Conservation (phyloP, 306 rosid genomes). For the Sechiopsis laciniata region DNA sequence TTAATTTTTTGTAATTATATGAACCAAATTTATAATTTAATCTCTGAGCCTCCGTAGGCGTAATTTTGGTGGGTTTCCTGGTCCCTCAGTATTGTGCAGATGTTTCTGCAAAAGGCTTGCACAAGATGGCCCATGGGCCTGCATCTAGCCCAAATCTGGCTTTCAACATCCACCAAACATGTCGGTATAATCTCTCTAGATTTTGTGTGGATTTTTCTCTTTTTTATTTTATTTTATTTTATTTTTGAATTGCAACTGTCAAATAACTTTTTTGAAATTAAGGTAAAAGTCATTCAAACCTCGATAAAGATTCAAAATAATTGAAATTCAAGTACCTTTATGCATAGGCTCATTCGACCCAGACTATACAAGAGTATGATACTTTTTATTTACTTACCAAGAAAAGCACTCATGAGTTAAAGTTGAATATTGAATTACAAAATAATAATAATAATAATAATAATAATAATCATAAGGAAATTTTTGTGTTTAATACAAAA, state of each 20-base stretch:
- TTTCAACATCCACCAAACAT: not conserved
- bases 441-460: too few species aligned
- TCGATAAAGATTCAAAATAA: not conserved
- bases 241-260: not conserved
- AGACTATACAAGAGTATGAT: not conserved
- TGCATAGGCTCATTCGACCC: not conserved
- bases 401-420: not conserved
- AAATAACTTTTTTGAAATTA: slow-evolving; percentile 6
- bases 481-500: too few species aligned
- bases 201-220: not conserved
- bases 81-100: too few species aligned
- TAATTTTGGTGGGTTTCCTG: too few species aligned
- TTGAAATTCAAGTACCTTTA: not conserved
- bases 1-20: too few species aligned
- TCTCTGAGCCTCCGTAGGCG: too few species aligned
- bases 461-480: too few species aligned
- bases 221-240: not conserved
- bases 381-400: too few species aligned
- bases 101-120: too few species aligned
- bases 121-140: too few species aligned
- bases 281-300: not conserved
- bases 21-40: too few species aligned
- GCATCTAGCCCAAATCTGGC: not conserved
- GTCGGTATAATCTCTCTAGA: not conserved
- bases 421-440: too few species aligned